These are phyloP conservation scores for Cladosporium colombiae DNA, from an alignment of 2,329 filamentous ascomycete species.

Conservation along the genomic window DNA sequence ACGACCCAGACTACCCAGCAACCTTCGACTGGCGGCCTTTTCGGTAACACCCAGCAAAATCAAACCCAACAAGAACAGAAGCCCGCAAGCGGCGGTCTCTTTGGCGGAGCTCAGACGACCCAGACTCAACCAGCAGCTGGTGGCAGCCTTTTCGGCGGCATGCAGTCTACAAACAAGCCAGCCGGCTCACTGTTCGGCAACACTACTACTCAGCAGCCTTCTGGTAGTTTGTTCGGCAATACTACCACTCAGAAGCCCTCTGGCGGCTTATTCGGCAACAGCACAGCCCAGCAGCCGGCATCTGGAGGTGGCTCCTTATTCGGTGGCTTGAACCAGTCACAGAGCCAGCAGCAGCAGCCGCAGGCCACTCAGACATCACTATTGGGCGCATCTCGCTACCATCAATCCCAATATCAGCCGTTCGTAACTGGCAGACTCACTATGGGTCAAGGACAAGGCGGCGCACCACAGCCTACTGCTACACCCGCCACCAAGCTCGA, in stretches of 20 bases:
- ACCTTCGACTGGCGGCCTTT: constrained; percentile 33
- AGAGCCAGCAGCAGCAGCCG: constrained; percentile 33
- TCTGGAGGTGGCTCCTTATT: constrained; percentile 21
- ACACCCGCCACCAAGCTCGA: constrained; percentile 73
- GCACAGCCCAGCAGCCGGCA: constrained; percentile 4
- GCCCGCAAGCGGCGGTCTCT: constrained; percentile 22
- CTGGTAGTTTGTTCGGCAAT: constrained; percentile 32
- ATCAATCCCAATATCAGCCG: constrained; percentile 25
- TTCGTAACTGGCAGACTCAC: constrained; percentile 37
- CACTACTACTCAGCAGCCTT: constrained; percentile 1
- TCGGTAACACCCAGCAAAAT: constrained; percentile 36
- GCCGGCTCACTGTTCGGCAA: constrained; percentile 5
- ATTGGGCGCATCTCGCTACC: constrained; percentile 30
- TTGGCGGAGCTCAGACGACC: constrained; percentile 19
- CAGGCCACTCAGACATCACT: constrained; percentile 28
- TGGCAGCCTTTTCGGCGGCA: constrained; percentile 25
- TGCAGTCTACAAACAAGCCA: constrained; percentile 21
- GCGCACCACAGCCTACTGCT: constrained; percentile 44
- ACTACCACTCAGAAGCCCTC: constrained; percentile 24
- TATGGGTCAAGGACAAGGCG: constrained; percentile 52
- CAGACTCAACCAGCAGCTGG: constrained; percentile 22
- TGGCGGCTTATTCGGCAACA: constrained; percentile 18
- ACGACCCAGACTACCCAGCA: constrained; percentile 4
- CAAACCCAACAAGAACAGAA: constrained; percentile 33
- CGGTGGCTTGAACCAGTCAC: constrained; percentile 29